Evolutionary conservation across 2,329 filamentous ascomycete species (phyloP).

Genomic region (Lojkania enalia): DNA sequence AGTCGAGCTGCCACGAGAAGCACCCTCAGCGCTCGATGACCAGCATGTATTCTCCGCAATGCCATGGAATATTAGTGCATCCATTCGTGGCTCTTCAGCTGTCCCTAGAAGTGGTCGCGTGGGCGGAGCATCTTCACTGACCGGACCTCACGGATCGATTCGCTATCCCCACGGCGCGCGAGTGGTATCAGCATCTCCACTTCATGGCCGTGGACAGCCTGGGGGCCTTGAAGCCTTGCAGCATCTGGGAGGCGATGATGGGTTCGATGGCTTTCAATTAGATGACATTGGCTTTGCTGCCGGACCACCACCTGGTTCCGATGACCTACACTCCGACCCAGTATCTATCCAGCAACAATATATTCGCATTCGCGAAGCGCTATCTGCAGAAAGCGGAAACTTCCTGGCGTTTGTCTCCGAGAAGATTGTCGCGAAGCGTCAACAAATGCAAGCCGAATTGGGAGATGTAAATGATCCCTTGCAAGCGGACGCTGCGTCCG

Average conservation of each 20-base stretch:
- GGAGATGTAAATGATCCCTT: conserved; percentile 21
- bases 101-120: conserved; percentile 47
- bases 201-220: conserved; percentile 55
- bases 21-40: conserved; percentile 67
- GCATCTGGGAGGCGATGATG: conserved; percentile 34
- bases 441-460: conserved; percentile 12
- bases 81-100: conserved; percentile 55
- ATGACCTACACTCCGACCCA: conserved; percentile 15
- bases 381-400: conserved; percentile 64
- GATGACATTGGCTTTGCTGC: conserved; percentile 24
- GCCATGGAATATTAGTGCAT: conserved; percentile 68
- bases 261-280: conserved; percentile 24
- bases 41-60: conserved; percentile 66
- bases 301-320: conserved; percentile 18
- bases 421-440: conserved; percentile 46
- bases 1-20: conserved; percentile 72
- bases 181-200: conserved; percentile 63
- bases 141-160: conserved; percentile 24
- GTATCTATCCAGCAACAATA: conserved; percentile 13
- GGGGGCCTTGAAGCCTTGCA: conserved; percentile 32
- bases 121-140: conserved; percentile 41
- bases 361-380: conserved; percentile 53
- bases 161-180: conserved; percentile 50
- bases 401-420: conserved; percentile 63
- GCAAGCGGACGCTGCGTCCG: conserved; percentile 35